phyloP scores from a whole-genome alignment of 257 asterid species.

The Gardenia jasminoides region DNA sequence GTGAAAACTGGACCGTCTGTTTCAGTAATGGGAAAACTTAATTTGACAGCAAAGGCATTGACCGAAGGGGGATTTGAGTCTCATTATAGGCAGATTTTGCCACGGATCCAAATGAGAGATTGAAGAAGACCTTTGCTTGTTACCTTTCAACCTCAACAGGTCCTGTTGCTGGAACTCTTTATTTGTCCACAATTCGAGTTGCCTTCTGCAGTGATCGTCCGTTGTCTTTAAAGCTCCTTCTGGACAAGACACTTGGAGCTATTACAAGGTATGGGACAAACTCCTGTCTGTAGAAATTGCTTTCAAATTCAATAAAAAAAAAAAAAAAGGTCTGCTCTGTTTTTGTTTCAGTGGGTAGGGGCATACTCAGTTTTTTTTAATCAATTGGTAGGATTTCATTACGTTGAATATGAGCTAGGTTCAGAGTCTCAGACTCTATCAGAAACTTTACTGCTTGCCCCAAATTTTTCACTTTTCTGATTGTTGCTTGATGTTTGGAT shows the following conservation, averaged over 20 bases:
- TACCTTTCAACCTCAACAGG: neutral
- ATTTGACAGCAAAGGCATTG: neutral
- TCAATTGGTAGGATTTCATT: too few species aligned
- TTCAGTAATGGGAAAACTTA: neutral
- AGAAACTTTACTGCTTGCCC: too few species aligned
- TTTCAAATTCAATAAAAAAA: too few species aligned
- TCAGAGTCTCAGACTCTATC: too few species aligned
- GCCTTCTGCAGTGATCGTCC: neutral
- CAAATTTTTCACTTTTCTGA: too few species aligned
- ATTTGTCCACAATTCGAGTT: neutral
- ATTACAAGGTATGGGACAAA: neutral
- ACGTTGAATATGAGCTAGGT: too few species aligned
- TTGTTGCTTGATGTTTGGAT: too few species aligned
- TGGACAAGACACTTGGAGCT: neutral
- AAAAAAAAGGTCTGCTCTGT: too few species aligned
- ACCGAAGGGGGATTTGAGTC: neutral
- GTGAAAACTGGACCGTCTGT: neutral
- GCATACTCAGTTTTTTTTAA: too few species aligned
- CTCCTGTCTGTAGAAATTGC: too few species aligned
- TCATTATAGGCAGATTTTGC: neutral
- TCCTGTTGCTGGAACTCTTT: neutral
- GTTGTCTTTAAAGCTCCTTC: neutral
- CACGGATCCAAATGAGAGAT: neutral
- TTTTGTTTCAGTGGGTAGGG: too few species aligned
- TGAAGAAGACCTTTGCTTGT: neutral